These are phyloP conservation scores for Populus nigra DNA, from an alignment of 345 rosid genomes.

Conservation along the genomic window DNA sequence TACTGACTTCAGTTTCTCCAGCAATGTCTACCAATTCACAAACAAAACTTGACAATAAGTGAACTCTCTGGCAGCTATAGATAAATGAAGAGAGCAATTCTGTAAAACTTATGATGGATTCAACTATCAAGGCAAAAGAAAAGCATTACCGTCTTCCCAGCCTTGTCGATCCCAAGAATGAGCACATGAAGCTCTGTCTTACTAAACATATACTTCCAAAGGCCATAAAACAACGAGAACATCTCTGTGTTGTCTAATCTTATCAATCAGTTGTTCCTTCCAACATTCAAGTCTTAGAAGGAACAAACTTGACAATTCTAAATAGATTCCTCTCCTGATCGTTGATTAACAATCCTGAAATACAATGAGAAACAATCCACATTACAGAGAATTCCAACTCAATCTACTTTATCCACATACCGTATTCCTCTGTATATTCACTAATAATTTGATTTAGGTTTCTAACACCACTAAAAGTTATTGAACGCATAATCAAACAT, in stretches of 20 bases:
- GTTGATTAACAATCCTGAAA: conserved; percentile 9
- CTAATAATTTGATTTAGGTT: not conserved
- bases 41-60: not conserved
- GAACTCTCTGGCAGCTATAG: not conserved
- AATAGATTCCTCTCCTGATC: not conserved
- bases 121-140: not conserved
- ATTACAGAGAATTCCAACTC: not conserved
- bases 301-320: not conserved
- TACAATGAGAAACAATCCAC: not conserved
- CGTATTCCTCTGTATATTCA: not conserved
- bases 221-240: conserved; percentile 96
- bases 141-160: conserved; percentile 83
- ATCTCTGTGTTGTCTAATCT: conserved; percentile 43
- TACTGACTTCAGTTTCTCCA: conserved; percentile 87
- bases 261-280: conserved; percentile 17
- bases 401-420: not conserved
- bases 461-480: not conserved
- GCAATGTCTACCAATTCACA: conserved; percentile 57
- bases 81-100: not conserved
- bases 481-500: not conserved
- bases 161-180: conserved; percentile 95
- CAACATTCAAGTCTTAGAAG: not conserved
- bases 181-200: conserved; percentile 92
- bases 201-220: conserved; percentile 78
- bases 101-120: not conserved